These are phyloP conservation scores for Emergomyces pasteurianus DNA, from an alignment of 2,329 filamentous ascomycete species.

Conservation along the genomic window DNA sequence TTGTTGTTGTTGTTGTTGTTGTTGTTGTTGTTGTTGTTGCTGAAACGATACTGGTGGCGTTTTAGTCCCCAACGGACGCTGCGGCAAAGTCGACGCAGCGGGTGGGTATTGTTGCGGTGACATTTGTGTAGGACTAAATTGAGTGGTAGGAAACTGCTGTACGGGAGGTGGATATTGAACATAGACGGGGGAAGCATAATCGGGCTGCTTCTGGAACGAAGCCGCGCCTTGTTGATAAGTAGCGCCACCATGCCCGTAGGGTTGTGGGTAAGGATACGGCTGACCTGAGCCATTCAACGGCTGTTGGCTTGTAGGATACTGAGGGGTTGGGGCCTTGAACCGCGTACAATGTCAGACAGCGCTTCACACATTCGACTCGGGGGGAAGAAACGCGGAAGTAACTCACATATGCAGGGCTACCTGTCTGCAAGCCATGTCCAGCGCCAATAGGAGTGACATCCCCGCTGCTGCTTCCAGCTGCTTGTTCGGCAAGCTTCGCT, in stretches of 20 bases:
- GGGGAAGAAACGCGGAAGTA: neutral
- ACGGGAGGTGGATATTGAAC: slow-evolving; percentile 25
- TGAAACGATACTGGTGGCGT: slow-evolving; percentile 31
- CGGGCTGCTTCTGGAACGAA: slow-evolving; percentile 9
- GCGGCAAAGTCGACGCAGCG: slow-evolving; percentile 16
- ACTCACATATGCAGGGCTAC: slow-evolving; percentile 47
- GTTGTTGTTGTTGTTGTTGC: too few species aligned
- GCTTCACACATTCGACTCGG: neutral
- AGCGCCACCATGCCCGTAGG: slow-evolving; percentile 30
- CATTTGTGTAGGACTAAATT: slow-evolving; percentile 22
- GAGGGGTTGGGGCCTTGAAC: slow-evolving; percentile 31
- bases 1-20: too few species aligned
- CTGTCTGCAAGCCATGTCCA: slow-evolving; percentile 37
- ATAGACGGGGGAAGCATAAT: slow-evolving; percentile 19
- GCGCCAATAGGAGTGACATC: slow-evolving; percentile 45
- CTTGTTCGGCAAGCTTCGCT: slow-evolving; percentile 49
- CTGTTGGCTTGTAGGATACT: slow-evolving; percentile 35
- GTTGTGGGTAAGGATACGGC: slow-evolving; percentile 28
- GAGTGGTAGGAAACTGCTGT: slow-evolving; percentile 22
- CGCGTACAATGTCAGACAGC: neutral
- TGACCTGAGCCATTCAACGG: slow-evolving; percentile 33
- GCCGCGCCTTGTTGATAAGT: slow-evolving; percentile 33
- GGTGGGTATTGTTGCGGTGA: slow-evolving; percentile 21
- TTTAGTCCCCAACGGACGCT: slow-evolving; percentile 28
- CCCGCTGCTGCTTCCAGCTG: slow-evolving; percentile 44